Evolutionary conservation across 257 asterid species (phyloP).

Genomic region (Solanum ahanhuiri): DNA sequence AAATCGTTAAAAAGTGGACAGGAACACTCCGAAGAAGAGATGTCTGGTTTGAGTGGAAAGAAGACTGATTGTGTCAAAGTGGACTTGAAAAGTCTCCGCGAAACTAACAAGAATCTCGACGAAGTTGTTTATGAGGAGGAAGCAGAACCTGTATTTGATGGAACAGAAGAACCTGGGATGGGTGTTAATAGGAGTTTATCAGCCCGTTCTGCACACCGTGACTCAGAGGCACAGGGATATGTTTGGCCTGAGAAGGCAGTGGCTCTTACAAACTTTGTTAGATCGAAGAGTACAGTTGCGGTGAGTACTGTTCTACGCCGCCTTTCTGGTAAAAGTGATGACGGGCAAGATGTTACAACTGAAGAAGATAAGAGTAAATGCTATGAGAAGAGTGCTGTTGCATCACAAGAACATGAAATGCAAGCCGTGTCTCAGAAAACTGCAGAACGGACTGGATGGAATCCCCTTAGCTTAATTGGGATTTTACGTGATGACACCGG

Average conservation of each 20-base stretch:
- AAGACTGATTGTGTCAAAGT: not conserved
- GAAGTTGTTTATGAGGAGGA: constrained; percentile 35
- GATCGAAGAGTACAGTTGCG: constrained; percentile 65
- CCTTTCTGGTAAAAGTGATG: constrained; percentile 62
- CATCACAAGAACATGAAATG: constrained; percentile 23
- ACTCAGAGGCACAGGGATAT: constrained; percentile 35
- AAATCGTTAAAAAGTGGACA: constrained; percentile 14
- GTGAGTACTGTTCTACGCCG: constrained; percentile 62
- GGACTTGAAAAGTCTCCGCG: constrained; percentile 9
- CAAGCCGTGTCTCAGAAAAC: constrained; percentile 23
- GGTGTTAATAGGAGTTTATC: constrained; percentile 31
- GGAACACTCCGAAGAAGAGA: constrained; percentile 14
- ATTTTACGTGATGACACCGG: constrained; percentile 34
- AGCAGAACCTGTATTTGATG: constrained; percentile 66
- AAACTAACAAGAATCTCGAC: constrained; percentile 14
- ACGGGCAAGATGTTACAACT: constrained; percentile 28
- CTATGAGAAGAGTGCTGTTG: constrained; percentile 12
- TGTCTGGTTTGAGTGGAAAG: constrained; percentile 7
- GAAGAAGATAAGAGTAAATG: constrained; percentile 18
- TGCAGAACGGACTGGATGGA: constrained; percentile 46
- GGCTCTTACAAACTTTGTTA: constrained; percentile 56
- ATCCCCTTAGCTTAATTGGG: constrained; percentile 54
- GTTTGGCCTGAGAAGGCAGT: constrained; percentile 85
- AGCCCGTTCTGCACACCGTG: constrained; percentile 17
- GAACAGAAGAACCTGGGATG: constrained; percentile 46